phyloP scores from a whole-genome alignment of 2,329 filamentous ascomycete species.

The Dothiorella sarmentorum region DNA sequence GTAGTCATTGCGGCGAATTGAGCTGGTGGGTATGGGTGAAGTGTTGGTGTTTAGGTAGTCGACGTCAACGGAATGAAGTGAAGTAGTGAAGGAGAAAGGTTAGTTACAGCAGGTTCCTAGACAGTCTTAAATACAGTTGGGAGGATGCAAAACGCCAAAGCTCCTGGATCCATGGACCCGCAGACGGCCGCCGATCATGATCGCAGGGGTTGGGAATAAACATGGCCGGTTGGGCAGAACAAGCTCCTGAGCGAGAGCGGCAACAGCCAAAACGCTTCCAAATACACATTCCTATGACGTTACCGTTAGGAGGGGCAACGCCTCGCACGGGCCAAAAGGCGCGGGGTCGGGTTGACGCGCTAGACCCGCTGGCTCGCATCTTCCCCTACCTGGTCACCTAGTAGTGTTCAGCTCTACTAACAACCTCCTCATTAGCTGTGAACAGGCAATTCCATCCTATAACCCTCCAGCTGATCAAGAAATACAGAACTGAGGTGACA shows the following conservation, averaged over 20 bases:
- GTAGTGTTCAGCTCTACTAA: too few species aligned
- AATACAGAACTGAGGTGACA: too few species aligned
- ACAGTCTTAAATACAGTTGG: neutral
- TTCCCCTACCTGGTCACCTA: too few species aligned
- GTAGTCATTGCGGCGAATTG: conserved; percentile 38
- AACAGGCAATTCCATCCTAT: too few species aligned
- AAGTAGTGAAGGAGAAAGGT: neutral
- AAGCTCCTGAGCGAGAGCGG: neutral
- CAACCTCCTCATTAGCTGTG: too few species aligned
- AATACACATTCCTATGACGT: conserved; percentile 13
- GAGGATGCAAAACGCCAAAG: neutral
- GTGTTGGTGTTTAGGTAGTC: neutral
- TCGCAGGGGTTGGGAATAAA: neutral
- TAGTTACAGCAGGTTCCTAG: neutral
- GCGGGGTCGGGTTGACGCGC: conserved; percentile 4
- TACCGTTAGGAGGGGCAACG: conserved; percentile 1
- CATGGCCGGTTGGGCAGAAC: neutral
- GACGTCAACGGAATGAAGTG: neutral
- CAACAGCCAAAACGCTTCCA: conserved; percentile 2
- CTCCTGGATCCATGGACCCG: conserved; percentile 6
- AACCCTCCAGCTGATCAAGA: neutral
- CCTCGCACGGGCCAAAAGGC: neutral
- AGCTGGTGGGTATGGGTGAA: conserved; percentile 12
- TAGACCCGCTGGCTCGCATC: neutral
- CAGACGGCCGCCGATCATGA: neutral